Evolutionary conservation across 2,329 filamentous ascomycete genomes (phyloP), one percentile per base, ranked within the genome.

Genomic region (Ascomycota sp.): DNA sequence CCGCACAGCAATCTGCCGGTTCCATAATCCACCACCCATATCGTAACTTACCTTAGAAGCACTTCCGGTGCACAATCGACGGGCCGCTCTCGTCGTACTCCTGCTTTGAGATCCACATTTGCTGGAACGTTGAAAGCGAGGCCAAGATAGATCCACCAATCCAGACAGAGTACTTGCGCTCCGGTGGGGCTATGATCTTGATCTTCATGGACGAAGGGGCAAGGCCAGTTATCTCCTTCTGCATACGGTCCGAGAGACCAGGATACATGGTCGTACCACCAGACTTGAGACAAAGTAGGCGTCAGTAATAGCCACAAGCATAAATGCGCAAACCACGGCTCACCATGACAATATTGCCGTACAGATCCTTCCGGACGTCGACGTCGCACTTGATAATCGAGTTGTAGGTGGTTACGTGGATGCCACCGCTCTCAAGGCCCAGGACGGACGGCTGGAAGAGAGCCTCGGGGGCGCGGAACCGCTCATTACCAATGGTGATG

Each of bases 101-200:
- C 70, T 98, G 89, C 83, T 98, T 98, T 52, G 89, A 98, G 76
- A 98, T 95, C 89, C 89, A 98, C 89, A 98, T 98, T 70, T 98
- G 89, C 74, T 98, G 89, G 86, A 98, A 98, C 63, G 89, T 98
- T 48, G 89, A 98, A 52, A 98, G 80, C 42, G 89, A 98, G 50
- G 89, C 89, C 55, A 98, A 68, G 67, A 98, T 98, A 62, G 89
- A 98, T 75, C 89, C 89, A 89, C 89, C 89, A 61, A 98, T 98
- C 89, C 89, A 98, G 72, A 98, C 89, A 42, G 89, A 95, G 82
- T 98, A 98, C 75, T 98, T 98, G 66, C 89, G 82, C 80, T 98
- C 89, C 47, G 89, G 89, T 50, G 89, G 89, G 67, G 89, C 89
- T 59, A 98, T 95, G 67, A 98, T 95, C 81, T 95, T 95, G 75